Percentiles rank a stretch among this genome's conserved stretches.
These are phyloP conservation scores for Pseudisothecium myosuroides DNA, from an alignment of 225 moss, liverwort and hornwort genomes.

Conservation along the genomic window DNA sequence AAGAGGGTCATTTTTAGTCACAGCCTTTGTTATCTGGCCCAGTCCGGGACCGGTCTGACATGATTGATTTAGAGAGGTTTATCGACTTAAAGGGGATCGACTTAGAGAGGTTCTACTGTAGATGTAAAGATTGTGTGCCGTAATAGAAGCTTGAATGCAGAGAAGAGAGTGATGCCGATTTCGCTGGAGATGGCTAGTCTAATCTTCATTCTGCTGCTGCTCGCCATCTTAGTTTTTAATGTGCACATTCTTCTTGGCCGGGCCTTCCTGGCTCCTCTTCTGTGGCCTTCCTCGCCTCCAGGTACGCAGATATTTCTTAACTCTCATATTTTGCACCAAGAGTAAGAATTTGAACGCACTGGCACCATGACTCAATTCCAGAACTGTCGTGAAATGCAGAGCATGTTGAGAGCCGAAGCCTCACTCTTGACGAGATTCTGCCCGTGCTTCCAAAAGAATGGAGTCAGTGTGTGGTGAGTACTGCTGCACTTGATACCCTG, in stretches of 20 bases:
- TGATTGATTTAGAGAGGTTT: no score
- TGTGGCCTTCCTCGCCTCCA: neutral
- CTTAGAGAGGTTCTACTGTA: no score
- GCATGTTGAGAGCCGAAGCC: neutral
- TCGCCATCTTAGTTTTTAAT: neutral
- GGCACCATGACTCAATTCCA: neutral
- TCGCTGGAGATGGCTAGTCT: neutral
- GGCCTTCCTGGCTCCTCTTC: neutral
- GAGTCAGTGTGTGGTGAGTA: no score
- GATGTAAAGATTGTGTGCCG: no score
- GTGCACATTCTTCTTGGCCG: slow-evolving; percentile 1
- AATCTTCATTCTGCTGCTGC: neutral
- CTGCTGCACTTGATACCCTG: no score
- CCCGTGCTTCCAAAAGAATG: no score
- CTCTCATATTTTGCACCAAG: neutral
- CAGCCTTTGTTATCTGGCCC: no score
- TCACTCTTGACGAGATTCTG: no score
- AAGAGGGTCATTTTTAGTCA: no score
- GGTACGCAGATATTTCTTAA: neutral
- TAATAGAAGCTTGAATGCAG: no score
- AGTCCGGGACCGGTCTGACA: no score
- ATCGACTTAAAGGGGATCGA: no score
- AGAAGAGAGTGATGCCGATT: neutral
- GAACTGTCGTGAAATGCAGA: neutral
- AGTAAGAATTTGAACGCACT: neutral